These are phyloP conservation scores for Jaltomata sinuosa DNA, from an alignment of 257 asterid species.

Conservation along the genomic window DNA sequence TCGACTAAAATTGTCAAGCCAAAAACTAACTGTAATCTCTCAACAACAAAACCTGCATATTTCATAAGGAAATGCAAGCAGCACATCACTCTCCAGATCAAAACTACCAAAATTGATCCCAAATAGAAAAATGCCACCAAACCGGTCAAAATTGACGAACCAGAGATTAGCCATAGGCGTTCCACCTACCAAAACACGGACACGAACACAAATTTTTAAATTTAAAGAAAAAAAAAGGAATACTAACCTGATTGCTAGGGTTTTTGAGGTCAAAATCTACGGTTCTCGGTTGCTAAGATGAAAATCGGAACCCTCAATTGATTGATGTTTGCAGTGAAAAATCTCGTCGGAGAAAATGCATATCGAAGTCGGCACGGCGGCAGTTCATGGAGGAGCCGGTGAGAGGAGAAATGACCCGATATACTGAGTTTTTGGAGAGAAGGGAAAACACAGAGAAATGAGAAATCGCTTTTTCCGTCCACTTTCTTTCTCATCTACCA, in stretches of 20 bases:
- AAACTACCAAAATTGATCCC: background rate
- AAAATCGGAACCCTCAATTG: background rate
- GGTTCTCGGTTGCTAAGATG: background rate
- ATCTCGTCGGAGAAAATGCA: background rate
- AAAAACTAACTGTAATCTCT: background rate
- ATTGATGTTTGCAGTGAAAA: background rate
- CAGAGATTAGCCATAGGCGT: background rate
- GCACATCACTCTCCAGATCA: background rate
- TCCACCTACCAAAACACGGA: background rate
- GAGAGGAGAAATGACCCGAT: background rate
- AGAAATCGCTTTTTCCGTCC: slow-evolving; percentile 2
- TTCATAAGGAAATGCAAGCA: background rate
- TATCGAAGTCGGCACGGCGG: background rate
- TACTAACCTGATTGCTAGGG: background rate
- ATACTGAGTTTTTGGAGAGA: background rate
- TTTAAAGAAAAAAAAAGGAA: background rate
- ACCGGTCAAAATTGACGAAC: background rate
- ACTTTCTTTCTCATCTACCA: slow-evolving; percentile 10
- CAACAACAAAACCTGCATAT: background rate
- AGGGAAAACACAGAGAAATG: background rate
- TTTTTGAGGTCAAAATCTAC: background rate
- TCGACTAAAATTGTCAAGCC: background rate
- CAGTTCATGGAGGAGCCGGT: background rate
- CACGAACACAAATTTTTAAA: background rate
- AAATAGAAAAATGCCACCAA: background rate